Conservation (phyloP, 352 stramenopile genomes). For the Globisporangium irregulare region DNA sequence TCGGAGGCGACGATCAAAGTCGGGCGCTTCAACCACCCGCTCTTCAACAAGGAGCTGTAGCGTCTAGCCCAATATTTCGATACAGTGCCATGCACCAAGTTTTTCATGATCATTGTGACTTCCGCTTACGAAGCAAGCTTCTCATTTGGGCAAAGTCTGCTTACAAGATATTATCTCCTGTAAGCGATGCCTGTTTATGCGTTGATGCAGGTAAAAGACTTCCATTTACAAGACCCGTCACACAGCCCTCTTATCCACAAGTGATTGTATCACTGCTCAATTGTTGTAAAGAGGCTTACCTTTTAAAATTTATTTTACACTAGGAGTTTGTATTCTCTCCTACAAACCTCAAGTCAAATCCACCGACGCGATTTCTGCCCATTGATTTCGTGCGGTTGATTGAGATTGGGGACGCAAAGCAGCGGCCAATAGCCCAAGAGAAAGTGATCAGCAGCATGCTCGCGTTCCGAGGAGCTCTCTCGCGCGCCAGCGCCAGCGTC, state of each 20-base stretch:
- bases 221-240: neutral
- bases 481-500: constrained; percentile 8
- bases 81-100: too few species aligned
- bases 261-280: neutral
- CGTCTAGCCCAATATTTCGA: neutral
- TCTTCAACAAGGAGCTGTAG: constrained; percentile 62
- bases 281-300: neutral
- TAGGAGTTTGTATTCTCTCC: neutral
- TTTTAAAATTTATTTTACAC: neutral
- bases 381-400: constrained; percentile 9
- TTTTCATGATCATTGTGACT: too few species aligned
- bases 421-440: neutral
- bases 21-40: constrained; percentile 64
- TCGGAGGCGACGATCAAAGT: constrained; percentile 63
- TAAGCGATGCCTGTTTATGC: too few species aligned
- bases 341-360: neutral
- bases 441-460: constrained; percentile 28
- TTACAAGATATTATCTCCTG: too few species aligned
- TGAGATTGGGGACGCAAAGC: neutral
- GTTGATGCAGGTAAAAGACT: neutral
- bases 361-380: constrained; percentile 6
- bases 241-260: neutral
- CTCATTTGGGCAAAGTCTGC: neutral
- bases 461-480: constrained; percentile 40
- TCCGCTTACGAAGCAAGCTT: neutral